These are phyloP conservation scores for Phytophthora idaei DNA, from an alignment of 352 stramenopile species.

Conservation along the genomic window DNA sequence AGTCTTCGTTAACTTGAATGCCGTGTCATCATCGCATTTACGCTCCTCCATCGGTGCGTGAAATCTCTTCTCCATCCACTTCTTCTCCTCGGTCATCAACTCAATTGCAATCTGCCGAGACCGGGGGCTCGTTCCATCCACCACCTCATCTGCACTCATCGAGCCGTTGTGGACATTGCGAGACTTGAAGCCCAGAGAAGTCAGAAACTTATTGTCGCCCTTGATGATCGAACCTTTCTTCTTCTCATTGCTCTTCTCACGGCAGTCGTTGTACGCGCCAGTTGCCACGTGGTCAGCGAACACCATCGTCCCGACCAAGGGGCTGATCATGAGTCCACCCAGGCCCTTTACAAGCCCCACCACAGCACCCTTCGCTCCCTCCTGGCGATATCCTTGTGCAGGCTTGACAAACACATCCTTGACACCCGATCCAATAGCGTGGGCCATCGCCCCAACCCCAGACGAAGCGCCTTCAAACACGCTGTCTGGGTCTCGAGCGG, in stretches of 20 bases:
- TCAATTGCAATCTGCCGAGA: no score
- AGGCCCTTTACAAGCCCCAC: constrained; percentile 29
- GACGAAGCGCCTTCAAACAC: constrained; percentile 15
- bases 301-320: constrained; percentile 34
- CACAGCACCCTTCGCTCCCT: constrained; percentile 17
- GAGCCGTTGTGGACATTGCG: no score
- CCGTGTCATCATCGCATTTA: not conserved
- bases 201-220: no score
- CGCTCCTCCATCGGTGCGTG: not conserved
- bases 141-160: no score
- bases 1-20: no score
- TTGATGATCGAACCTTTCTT: constrained; percentile 10
- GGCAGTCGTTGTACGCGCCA: constrained; percentile 41
- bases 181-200: constrained; percentile 15
- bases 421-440: constrained; percentile 43
- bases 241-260: constrained; percentile 27
- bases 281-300: constrained; percentile 45
- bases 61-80: no score
- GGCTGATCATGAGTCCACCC: constrained; percentile 29
- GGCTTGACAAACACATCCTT: constrained; percentile 42
- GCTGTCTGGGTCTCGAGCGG: constrained; percentile 43
- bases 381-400: constrained; percentile 17
- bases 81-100: no score
- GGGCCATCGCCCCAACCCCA: constrained; percentile 9
- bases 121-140: no score